A percentile compares a stretch with the other conserved stretches of the same genome.
Evolutionary conservation across 306 rosid species (phyloP).

Genomic region (Malus domestica): DNA sequence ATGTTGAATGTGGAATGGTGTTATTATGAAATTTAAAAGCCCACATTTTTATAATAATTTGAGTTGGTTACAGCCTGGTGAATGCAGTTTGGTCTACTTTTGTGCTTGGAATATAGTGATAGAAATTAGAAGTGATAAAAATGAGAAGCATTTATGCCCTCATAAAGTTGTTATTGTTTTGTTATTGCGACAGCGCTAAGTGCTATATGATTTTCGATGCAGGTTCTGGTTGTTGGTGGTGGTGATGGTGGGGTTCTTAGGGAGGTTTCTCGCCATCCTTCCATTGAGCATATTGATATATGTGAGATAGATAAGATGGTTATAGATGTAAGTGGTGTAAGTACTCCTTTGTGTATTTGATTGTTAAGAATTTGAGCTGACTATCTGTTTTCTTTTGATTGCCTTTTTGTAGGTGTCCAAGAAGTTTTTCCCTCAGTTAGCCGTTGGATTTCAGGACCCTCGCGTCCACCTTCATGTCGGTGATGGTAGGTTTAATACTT

Average conservation of each 20-base stretch:
- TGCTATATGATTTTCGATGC: constrained; percentile 5
- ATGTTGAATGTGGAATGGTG: neutral
- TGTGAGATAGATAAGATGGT: constrained; percentile 99
- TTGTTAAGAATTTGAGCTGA: constrained; percentile 8
- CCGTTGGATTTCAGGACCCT: constrained; percentile 89
- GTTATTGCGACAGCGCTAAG: neutral
- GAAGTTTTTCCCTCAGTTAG: constrained; percentile 71
- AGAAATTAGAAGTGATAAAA: neutral
- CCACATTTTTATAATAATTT: neutral
- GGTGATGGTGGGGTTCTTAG: constrained; percentile 97
- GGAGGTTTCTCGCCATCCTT: constrained; percentile 81
- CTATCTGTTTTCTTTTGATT: constrained; percentile 16
- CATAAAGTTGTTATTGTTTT: neutral
- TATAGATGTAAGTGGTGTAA: constrained; percentile 65
- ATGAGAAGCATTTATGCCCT: neutral
- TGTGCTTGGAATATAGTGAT: neutral
- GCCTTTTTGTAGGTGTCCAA: constrained; percentile 56
- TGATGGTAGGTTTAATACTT: constrained; percentile 48
- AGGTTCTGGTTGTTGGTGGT: constrained; percentile 99
- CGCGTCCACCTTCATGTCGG: constrained; percentile 89
- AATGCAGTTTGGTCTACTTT: neutral
- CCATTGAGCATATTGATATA: constrained; percentile 84
- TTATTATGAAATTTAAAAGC: neutral
- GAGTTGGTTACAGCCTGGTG: neutral
- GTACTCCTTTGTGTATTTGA: neutral